Conservation (phyloP, 2,329 filamentous ascomycete species). For the Xylaria sp. region DNA sequence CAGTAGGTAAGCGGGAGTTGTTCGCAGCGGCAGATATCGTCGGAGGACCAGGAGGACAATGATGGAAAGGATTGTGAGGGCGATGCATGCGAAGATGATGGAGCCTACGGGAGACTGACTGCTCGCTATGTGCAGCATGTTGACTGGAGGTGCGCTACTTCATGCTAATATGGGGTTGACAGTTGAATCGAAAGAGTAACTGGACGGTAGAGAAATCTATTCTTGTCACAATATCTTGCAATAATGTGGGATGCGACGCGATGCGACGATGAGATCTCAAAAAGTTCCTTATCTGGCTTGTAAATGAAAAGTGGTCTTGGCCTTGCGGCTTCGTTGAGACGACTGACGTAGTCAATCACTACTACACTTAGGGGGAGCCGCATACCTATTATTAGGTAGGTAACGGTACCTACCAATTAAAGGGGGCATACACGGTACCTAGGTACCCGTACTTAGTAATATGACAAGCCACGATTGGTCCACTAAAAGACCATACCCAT, state of each 20-base stretch:
- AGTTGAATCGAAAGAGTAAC: not conserved
- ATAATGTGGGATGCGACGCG: conserved; percentile 3
- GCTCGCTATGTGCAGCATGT: conserved; percentile 57
- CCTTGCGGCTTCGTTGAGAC: not conserved
- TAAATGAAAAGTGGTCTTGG: conserved; percentile 3
- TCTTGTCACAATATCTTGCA: not conserved
- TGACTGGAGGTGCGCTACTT: conserved; percentile 23
- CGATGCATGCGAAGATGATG: conserved; percentile 74
- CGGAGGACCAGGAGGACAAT: conserved; percentile 84
- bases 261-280: conserved; percentile 1
- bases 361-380: not conserved
- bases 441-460: not conserved
- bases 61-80: conserved; percentile 75
- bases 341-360: conserved; percentile 6
- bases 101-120: conserved; percentile 74
- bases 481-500: too few relatives aligned
- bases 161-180: not conserved
- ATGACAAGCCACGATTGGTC: not conserved
- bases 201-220: not conserved
- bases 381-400: not conserved
- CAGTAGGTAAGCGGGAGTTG: conserved; percentile 86
- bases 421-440: not conserved
- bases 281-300: not conserved
- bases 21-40: conserved; percentile 87
- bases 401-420: not conserved